Evolutionary conservation across 2,329 filamentous ascomycete genomes (phyloP).

Genomic region (Alternaria metachromatica): DNA sequence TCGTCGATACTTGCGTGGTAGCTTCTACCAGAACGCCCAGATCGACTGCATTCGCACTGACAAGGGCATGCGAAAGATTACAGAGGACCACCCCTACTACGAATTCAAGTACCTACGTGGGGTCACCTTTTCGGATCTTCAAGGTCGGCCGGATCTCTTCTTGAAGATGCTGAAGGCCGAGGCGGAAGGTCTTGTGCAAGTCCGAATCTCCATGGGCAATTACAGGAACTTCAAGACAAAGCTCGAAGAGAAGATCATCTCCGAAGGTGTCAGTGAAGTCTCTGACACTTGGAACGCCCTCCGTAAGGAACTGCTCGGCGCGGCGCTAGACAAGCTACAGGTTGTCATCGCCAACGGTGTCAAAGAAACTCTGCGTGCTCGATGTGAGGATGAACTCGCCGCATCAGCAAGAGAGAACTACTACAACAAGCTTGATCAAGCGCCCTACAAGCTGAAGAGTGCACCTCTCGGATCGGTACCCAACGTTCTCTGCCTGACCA

Average conservation of each 20-base stretch:
- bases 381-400: conserved; percentile 92
- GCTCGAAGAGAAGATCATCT: conserved; percentile 84
- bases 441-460: conserved; percentile 92
- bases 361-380: conserved; percentile 91
- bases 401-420: conserved; percentile 88
- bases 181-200: conserved; percentile 88
- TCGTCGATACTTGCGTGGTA: conserved; percentile 82
- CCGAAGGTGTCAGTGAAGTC: conserved; percentile 92
- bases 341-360: conserved; percentile 86
- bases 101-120: conserved; percentile 97
- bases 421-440: conserved; percentile 88
- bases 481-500: conserved; percentile 84
- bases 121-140: conserved; percentile 82
- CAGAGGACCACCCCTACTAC: conserved; percentile 94
- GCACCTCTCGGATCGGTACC: conserved; percentile 88
- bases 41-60: conserved; percentile 91
- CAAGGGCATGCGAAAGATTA: conserved; percentile 90
- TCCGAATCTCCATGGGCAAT: conserved; percentile 78
- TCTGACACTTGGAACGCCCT: conserved; percentile 95
- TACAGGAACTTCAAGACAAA: conserved; percentile 77
- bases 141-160: conserved; percentile 85
- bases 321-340: conserved; percentile 81
- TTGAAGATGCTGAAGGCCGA: conserved; percentile 98
- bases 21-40: conserved; percentile 82
- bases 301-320: conserved; percentile 81